phyloP scores from a whole-genome alignment of 2,329 filamentous ascomycete genomes.

The Ophiostoma montium region DNA sequence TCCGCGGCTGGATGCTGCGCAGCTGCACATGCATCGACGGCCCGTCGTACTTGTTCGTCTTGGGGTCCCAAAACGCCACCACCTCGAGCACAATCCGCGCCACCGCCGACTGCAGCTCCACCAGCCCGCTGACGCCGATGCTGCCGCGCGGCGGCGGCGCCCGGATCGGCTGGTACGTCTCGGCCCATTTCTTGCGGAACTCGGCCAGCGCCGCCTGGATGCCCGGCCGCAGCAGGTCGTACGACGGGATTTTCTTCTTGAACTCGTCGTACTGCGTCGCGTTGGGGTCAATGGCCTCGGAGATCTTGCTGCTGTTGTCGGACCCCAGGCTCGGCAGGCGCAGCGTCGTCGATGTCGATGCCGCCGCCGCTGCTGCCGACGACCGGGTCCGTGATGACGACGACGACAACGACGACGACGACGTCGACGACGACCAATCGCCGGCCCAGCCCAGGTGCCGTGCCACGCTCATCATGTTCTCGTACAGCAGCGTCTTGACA shows the following conservation, averaged over 20 bases:
- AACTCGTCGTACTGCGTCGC: not conserved
- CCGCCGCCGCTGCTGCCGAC: not conserved
- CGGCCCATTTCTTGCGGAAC: slow-evolving; percentile 23
- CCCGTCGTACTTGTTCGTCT: slow-evolving; percentile 31
- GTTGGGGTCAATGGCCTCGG: slow-evolving; percentile 3
- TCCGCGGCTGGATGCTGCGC: slow-evolving; percentile 29
- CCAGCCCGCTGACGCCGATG: slow-evolving; percentile 37
- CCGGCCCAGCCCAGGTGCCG: slow-evolving; percentile 29
- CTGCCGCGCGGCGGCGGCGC: slow-evolving; percentile 34
- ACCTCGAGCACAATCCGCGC: slow-evolving; percentile 37
- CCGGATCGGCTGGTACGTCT: slow-evolving; percentile 32
- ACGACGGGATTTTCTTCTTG: slow-evolving; percentile 3
- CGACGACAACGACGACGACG: not conserved
- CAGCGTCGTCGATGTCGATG: not conserved
- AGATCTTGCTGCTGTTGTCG: not conserved
- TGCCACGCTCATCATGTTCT: slow-evolving; percentile 29
- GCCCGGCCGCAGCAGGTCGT: slow-evolving; percentile 12
- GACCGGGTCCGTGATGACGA: not conserved
- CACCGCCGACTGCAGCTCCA: slow-evolving; percentile 35
- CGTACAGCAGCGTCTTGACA: slow-evolving; percentile 30
- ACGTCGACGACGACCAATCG: slow-evolving; percentile 2
- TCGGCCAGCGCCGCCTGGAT: slow-evolving; percentile 22
- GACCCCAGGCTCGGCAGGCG: not conserved
- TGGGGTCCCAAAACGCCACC: slow-evolving; percentile 40
- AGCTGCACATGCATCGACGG: slow-evolving; percentile 25